Evolutionary conservation across 306 rosid genomes (phyloP), one percentile per base, ranked within the genome.

Genomic region (Begonia peltatifolia): DNA sequence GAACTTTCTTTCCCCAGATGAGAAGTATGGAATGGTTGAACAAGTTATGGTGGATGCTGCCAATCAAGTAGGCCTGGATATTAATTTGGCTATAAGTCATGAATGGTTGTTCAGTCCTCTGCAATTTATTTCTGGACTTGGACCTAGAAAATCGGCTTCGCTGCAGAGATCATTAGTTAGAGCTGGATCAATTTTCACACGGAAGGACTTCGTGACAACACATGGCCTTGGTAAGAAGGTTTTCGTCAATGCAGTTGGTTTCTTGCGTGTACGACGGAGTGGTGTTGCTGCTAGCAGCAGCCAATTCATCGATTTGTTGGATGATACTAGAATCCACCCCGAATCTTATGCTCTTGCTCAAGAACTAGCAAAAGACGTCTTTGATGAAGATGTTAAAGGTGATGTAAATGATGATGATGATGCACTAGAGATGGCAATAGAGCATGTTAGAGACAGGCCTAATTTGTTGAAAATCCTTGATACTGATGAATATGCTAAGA

Each of bases 311-410:
- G 99, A 92, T 74, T 74, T 92, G 71, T 73, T 92, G 71, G 99
- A 92, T 70, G 96, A 92, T 77, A 92, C 99, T 13, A 78, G 99
- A 68, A 92, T 92, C 61, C 99, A 92, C 73, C 99, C 99, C 6
- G 99, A 92, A 64, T 86, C 95, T 36, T 92, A 92, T 77, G 62
- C 46, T 55, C 76, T 86, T 59, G 99, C 99, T 0, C 92, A 83
- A 74, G 96, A 86, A 69, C 73, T 92, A 75, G 99, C 99, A 50
- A 92, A 81, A 79, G 99, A 83, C 71, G 93, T 92, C 42, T 92
- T 70, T 70, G 94, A 79, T 12, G 93, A 64, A 42, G 95, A 81
- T 67, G 82, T 74, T 35, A 61, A 76, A 9, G 80, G 79, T 61
- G 94, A 83, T 54, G 87, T 79, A 23, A 81, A 76, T 69, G 94